Evolutionary conservation across 1,284 basidiomycete genomes (phyloP).

Genomic region (Ganoderma multipileum): DNA sequence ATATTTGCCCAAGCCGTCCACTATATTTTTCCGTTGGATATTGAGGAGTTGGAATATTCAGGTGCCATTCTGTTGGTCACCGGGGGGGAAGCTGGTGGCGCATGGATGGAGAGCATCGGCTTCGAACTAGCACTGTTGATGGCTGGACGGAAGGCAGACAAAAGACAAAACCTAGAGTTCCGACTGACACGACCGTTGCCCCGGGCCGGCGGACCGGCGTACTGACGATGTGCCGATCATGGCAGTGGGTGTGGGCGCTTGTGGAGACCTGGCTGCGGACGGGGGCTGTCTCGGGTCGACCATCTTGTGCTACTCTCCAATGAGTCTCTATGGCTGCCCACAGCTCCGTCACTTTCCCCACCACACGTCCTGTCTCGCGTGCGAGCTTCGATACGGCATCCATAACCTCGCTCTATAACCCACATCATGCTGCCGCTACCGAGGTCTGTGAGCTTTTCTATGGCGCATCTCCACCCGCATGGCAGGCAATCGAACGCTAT

Average conservation of each 20-base stretch:
- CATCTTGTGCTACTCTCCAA: neutral
- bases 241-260: neutral
- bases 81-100: no score
- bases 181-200: no score
- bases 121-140: no score
- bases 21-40: no score
- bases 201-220: neutral
- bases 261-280: neutral
- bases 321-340: slow-evolving; percentile 11
- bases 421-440: slow-evolving; percentile 61
- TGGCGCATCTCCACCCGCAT: slow-evolving; percentile 54
- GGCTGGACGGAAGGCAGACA: no score
- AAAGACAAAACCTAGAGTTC: no score
- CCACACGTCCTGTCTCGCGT: slow-evolving; percentile 20
- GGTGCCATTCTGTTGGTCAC: no score
- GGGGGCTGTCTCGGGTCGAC: neutral
- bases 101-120: no score
- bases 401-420: slow-evolving; percentile 44
- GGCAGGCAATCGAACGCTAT: slow-evolving; percentile 60
- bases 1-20: no score
- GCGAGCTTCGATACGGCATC: slow-evolving; percentile 30
- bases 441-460: slow-evolving; percentile 75
- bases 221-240: neutral
- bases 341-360: slow-evolving; percentile 32
- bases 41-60: no score